These are phyloP conservation scores for Xylaria sp. DNA, from an alignment of 2,329 filamentous ascomycete genomes.

Conservation along the genomic window DNA sequence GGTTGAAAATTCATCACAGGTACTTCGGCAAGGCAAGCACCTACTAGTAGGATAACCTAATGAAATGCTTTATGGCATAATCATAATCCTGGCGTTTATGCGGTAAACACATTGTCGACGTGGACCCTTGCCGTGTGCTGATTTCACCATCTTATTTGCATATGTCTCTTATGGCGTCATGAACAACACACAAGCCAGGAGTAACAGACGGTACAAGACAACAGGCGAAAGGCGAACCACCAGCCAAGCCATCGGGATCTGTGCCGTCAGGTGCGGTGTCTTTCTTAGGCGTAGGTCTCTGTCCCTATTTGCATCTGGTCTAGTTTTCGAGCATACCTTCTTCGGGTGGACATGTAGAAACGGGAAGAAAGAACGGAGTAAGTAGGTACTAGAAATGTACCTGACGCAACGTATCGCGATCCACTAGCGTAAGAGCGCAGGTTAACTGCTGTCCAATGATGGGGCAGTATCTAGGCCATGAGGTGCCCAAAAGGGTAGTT, in stretches of 20 bases:
- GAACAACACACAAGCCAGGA: slow-evolving; percentile 3
- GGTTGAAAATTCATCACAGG: background rate
- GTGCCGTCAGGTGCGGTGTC: too few relatives aligned
- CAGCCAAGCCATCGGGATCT: background rate
- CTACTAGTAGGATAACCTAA: too few relatives aligned
- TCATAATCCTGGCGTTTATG: background rate
- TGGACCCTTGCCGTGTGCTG: background rate
- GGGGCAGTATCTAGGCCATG: background rate
- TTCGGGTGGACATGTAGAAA: too few relatives aligned
- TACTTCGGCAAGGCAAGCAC: too few relatives aligned
- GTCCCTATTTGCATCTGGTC: too few relatives aligned
- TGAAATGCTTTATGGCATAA: slow-evolving; percentile 15
- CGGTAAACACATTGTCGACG: background rate
- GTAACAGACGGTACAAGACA: too few relatives aligned
- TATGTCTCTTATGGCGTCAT: slow-evolving; percentile 18
- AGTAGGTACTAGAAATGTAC: too few relatives aligned
- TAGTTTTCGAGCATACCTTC: too few relatives aligned
- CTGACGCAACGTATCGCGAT: background rate
- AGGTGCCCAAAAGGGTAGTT: slow-evolving; percentile 19
- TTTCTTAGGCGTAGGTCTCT: background rate
- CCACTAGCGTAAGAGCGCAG: too few relatives aligned
- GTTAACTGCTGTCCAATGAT: slow-evolving; percentile 23
- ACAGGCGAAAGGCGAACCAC: too few relatives aligned
- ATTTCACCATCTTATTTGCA: slow-evolving; percentile 8
- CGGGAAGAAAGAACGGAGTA: background rate